These are phyloP conservation scores for Aspergillus conjunctus DNA, from an alignment of 495 filamentous ascomycete genomes.

Conservation along the genomic window DNA sequence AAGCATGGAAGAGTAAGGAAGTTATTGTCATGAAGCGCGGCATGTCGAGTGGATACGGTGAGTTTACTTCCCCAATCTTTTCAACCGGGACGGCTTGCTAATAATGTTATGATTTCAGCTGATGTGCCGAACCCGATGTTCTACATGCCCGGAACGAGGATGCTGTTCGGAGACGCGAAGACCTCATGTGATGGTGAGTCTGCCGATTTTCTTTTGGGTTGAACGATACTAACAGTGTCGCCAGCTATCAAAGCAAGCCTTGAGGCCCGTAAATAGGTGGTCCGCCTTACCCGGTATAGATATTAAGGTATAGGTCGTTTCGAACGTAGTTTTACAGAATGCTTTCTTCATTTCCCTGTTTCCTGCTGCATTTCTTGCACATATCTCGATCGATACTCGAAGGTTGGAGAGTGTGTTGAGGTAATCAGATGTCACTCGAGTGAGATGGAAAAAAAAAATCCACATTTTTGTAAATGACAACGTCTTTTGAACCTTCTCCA, in stretches of 20 bases:
- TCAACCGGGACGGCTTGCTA: neutral
- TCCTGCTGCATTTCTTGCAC: neutral
- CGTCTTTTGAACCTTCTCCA: too few relatives aligned
- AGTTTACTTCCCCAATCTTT: slow-evolving; percentile 22
- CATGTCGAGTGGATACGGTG: slow-evolving; percentile 79
- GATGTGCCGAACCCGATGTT: slow-evolving; percentile 90
- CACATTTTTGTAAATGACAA: too few relatives aligned
- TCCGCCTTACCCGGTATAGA: neutral
- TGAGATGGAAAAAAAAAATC: too few relatives aligned
- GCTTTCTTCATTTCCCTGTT: neutral
- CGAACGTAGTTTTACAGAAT: too few relatives aligned
- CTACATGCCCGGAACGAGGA: slow-evolving; percentile 78
- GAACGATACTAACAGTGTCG: slow-evolving; percentile 5
- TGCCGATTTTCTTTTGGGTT: neutral
- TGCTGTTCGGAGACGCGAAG: slow-evolving; percentile 85
- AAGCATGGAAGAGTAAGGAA: slow-evolving; percentile 89
- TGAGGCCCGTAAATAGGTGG: slow-evolving; percentile 40
- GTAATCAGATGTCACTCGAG: too few relatives aligned
- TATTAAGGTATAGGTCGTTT: neutral
- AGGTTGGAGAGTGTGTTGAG: too few relatives aligned
- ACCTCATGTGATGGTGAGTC: slow-evolving; percentile 68
- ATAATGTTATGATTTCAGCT: slow-evolving; percentile 41
- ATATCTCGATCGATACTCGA: too few relatives aligned
- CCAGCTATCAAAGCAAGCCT: slow-evolving; percentile 46
- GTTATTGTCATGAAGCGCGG: slow-evolving; percentile 85